phyloP scores from a whole-genome alignment of 345 rosid genomes.

The Raphanus raphanistrum region DNA sequence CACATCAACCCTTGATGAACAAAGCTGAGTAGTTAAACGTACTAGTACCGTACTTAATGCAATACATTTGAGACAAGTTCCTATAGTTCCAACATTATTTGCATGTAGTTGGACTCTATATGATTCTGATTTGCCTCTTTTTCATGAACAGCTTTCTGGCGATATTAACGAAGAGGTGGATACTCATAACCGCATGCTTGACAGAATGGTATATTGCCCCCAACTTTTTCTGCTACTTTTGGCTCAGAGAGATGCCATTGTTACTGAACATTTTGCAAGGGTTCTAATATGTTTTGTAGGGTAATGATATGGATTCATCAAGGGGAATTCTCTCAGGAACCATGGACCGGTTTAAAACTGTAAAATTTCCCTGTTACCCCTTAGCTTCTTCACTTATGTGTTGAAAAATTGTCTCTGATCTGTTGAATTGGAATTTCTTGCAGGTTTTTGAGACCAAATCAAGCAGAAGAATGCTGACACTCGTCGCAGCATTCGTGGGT shows the following conservation, averaged over 20 bases:
- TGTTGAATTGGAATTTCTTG: slow-evolving; percentile 13
- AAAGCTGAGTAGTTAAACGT: background rate
- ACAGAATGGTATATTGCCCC: slow-evolving; percentile 62
- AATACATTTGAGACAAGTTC: background rate
- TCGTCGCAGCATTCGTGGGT: slow-evolving; percentile 81
- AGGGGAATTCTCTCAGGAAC: slow-evolving; percentile 90
- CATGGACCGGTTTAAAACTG: slow-evolving; percentile 93
- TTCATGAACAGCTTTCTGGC: slow-evolving; percentile 66
- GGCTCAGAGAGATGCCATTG: slow-evolving; percentile 11
- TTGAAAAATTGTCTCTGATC: slow-evolving; percentile 16
- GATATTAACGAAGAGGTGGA: slow-evolving; percentile 92
- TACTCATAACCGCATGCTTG: slow-evolving; percentile 77
- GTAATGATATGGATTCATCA: slow-evolving; percentile 94
- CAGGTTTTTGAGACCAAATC: slow-evolving; percentile 95
- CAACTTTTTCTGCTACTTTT: background rate
- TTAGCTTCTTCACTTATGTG: slow-evolving; percentile 11
- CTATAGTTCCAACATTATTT: background rate
- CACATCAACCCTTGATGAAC: background rate
- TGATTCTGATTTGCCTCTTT: slow-evolving; percentile 5
- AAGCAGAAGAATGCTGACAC: slow-evolving; percentile 79
- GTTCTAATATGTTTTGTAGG: slow-evolving; percentile 45
- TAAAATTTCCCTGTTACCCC: slow-evolving; percentile 17
- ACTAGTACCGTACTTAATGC: background rate
- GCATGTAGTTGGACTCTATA: background rate
- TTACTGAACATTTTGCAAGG: slow-evolving; percentile 23